These are phyloP conservation scores for Dryas octopetala DNA, from an alignment of 306 rosid species.

Conservation along the genomic window DNA sequence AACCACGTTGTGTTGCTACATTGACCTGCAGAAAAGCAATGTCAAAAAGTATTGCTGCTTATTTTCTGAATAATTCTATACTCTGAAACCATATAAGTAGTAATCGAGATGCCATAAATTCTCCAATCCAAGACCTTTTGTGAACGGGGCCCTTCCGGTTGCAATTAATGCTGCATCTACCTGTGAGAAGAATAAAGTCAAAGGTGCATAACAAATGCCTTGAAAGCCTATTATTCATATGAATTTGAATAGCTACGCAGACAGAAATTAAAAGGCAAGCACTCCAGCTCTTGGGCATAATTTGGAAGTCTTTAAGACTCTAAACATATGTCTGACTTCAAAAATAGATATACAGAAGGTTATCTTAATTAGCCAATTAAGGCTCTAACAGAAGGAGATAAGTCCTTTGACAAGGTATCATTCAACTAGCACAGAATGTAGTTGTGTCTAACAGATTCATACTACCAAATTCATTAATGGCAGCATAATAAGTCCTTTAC, in stretches of 20 bases:
- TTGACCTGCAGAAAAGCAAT: conserved; percentile 59
- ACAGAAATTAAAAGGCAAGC: conserved; percentile 2
- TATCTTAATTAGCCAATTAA: not conserved
- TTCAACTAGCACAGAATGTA: not conserved
- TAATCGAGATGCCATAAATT: conserved; percentile 53
- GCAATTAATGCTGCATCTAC: conserved; percentile 97
- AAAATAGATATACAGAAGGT: not conserved
- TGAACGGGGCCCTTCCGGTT: conserved; percentile 98
- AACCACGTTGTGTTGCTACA: conserved; percentile 82
- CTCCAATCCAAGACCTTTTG: conserved; percentile 92
- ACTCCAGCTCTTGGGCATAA: not conserved
- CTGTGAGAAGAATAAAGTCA: conserved; percentile 44
- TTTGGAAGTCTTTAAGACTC: not conserved
- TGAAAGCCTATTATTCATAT: conserved; percentile 12
- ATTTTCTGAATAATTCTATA: not conserved
- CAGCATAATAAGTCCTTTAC: not conserved
- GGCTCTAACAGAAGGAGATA: not conserved
- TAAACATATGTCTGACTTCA: conserved; percentile 4
- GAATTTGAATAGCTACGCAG: conserved; percentile 8
- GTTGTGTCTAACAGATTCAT: not conserved
- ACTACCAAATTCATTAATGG: not conserved
- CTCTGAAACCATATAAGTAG: conserved; percentile 9
- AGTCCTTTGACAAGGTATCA: not conserved
- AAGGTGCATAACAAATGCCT: conserved; percentile 19
- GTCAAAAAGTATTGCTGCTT: conserved; percentile 12